Evolutionary conservation across 768 basidiomycete genomes (phyloP).

Genomic region (Mycena latifolia): DNA sequence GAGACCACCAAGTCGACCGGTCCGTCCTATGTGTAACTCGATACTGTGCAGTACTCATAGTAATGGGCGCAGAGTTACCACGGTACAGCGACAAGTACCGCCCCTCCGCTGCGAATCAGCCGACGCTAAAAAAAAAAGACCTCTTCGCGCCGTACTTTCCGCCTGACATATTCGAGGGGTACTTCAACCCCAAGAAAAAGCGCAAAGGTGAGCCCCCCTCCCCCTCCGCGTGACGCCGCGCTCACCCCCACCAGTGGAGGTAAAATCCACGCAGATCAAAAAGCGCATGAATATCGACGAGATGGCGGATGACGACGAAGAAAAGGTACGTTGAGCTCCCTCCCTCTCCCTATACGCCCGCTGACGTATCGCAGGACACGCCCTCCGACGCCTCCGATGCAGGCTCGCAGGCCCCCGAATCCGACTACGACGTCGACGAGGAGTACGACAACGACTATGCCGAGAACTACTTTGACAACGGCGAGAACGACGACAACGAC

Average conservation of each 20-base stretch:
- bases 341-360: neutral
- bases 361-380: slow-evolving; percentile 64
- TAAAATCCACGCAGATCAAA: slow-evolving; percentile 35
- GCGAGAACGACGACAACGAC: slow-evolving; percentile 85
- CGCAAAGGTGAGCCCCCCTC: slow-evolving; percentile 56
- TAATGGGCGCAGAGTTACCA: slow-evolving; percentile 71
- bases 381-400: slow-evolving; percentile 76
- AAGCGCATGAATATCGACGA: slow-evolving; percentile 74
- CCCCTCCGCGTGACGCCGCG: neutral
- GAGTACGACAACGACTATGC: slow-evolving; percentile 94
- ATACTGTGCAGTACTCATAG: neutral
- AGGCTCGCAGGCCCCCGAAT: slow-evolving; percentile 73
- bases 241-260: neutral
- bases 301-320: slow-evolving; percentile 74
- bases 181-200: slow-evolving; percentile 83
- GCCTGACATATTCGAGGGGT: slow-evolving; percentile 77
- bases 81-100: slow-evolving; percentile 90
- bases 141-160: slow-evolving; percentile 86
- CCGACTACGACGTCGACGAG: slow-evolving; percentile 90
- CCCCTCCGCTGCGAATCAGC: slow-evolving; percentile 68
- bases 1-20: slow-evolving; percentile 77
- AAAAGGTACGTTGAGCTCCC: slow-evolving; percentile 53
- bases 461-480: slow-evolving; percentile 93
- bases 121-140: slow-evolving; percentile 76
- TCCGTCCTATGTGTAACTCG: slow-evolving; percentile 35